Conservation (phyloP, 495 filamentous ascomycete species). For the Xylaria telfairii region DNA sequence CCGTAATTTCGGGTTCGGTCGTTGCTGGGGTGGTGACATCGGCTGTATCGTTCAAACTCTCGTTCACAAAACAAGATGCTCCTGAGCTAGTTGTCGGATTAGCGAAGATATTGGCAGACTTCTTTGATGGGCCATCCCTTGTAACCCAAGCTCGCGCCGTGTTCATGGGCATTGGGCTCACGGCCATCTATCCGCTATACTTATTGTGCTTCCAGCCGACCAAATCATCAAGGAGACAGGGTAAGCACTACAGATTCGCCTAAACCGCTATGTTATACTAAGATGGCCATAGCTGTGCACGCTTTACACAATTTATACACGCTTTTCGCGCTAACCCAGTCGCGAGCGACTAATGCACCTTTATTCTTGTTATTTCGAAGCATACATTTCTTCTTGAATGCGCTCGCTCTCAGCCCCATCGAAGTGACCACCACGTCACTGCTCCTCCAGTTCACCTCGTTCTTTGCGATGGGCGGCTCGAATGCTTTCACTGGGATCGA, state of each 20-base stretch:
- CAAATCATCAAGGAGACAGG: conserved; percentile 30
- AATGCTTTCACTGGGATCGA: conserved; percentile 93
- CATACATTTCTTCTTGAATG: conserved; percentile 58
- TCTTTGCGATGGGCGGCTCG: conserved; percentile 89
- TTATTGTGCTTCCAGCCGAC: conserved; percentile 31
- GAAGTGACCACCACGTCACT: conserved; percentile 69
- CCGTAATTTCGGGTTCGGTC: conserved; percentile 32
- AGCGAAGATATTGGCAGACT: conserved; percentile 46
- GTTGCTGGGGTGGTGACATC: conserved; percentile 53
- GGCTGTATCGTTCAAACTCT: conserved; percentile 82
- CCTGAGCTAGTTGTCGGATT: conserved; percentile 76
- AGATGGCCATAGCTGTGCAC: conserved; percentile 38
- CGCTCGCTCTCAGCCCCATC: conserved; percentile 51
- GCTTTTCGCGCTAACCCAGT: conserved; percentile 86
- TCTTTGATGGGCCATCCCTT: conserved; percentile 54
- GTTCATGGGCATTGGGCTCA: conserved; percentile 59
- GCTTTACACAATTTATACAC: conserved; percentile 71
- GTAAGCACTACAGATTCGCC: conserved; percentile 30
- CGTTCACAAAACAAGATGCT: conserved; percentile 81
- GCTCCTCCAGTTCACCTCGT: conserved; percentile 74
- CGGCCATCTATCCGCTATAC: conserved; percentile 45
- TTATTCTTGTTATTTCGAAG: conserved; percentile 77
- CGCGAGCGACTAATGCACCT: conserved; percentile 79
- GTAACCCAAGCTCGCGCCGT: conserved; percentile 57
- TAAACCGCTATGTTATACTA: conserved; percentile 28